Conservation (phyloP, 192 early-diverging fungal genomes). For the Fimicolochytrium jonesii region DNA sequence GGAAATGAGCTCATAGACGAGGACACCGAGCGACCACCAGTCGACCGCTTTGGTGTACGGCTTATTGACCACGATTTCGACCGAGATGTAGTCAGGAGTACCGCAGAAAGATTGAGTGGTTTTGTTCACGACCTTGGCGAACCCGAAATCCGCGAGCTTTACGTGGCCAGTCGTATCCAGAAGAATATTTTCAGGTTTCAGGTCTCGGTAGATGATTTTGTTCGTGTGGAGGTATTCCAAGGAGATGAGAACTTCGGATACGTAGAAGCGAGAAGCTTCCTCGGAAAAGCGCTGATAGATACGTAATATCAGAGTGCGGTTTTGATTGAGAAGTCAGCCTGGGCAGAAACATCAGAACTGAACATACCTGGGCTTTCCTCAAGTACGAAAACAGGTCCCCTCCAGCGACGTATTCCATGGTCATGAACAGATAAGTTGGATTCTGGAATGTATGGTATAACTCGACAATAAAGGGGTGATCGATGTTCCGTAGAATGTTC, state of each 20-base stretch:
- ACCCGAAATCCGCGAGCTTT: conserved; percentile 92
- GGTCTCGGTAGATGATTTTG: conserved; percentile 73
- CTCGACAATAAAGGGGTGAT: conserved; percentile 51
- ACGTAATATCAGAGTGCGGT: too few species aligned
- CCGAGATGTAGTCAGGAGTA: conserved; percentile 97
- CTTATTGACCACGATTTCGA: conserved; percentile 79
- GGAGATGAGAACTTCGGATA: conserved; percentile 67
- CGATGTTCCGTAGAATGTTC: conserved; percentile 45
- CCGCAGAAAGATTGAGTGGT: conserved; percentile 95
- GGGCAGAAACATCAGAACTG: too few species aligned
- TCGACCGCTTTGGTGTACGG: conserved; percentile 94
- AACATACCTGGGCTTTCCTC: conserved; percentile 41
- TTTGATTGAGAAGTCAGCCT: too few species aligned
- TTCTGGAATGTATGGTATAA: conserved; percentile 53
- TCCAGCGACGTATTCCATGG: conserved; percentile 56
- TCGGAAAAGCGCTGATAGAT: conserved; percentile 53
- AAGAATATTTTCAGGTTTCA: conserved; percentile 89
- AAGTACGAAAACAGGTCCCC: conserved; percentile 52
- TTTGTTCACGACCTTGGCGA: conserved; percentile 88
- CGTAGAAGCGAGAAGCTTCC: conserved; percentile 71
- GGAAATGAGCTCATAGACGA: conserved; percentile 75
- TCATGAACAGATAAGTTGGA: conserved; percentile 48
- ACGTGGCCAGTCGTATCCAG: conserved; percentile 94
- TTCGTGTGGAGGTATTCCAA: conserved; percentile 78
- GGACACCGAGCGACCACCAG: conserved; percentile 98